A percentile compares a stretch with the other conserved stretches of the same genome.
Conservation (phyloP, 495 filamentous ascomycete genomes). For the Xylaria flabelliformis region DNA sequence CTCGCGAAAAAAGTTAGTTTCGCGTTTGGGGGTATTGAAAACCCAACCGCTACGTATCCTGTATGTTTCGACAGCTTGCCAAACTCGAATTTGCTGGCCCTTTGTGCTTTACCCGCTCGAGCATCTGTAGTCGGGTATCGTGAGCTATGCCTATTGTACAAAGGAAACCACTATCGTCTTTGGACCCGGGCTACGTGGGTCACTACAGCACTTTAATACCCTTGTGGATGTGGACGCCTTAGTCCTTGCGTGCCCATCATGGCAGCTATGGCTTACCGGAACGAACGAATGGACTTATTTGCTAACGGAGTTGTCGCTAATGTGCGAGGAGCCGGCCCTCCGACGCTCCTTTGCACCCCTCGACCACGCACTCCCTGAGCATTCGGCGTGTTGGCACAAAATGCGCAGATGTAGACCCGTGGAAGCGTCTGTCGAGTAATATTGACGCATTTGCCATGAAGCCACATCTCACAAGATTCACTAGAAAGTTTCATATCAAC, state of each 20-base stretch:
- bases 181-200: not conserved
- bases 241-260: not conserved
- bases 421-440: constrained; percentile 70
- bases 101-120: constrained; percentile 13
- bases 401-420: constrained; percentile 79
- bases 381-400: constrained; percentile 77
- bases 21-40: not conserved
- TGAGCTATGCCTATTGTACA: constrained; percentile 9
- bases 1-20: not conserved
- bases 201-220: not conserved
- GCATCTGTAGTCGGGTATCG: constrained; percentile 24
- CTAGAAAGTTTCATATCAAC: constrained; percentile 50
- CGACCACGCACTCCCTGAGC: constrained; percentile 62
- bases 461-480: constrained; percentile 85
- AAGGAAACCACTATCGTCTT: constrained; percentile 12
- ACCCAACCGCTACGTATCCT: constrained; percentile 4
- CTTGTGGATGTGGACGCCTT: not conserved
- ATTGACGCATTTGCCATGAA: constrained; percentile 80
- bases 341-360: constrained; percentile 51
- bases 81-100: not conserved
- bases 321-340: constrained; percentile 36
- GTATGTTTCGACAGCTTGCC: constrained; percentile 5
- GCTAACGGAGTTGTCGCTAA: constrained; percentile 66
- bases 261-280: constrained; percentile 46
- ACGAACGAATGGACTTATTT: constrained; percentile 68